A percentile compares a stretch with the other conserved stretches of the same genome.
phyloP scores from a whole-genome alignment of 2,329 filamentous ascomycete species.

The Fusarium phyllophilum region DNA sequence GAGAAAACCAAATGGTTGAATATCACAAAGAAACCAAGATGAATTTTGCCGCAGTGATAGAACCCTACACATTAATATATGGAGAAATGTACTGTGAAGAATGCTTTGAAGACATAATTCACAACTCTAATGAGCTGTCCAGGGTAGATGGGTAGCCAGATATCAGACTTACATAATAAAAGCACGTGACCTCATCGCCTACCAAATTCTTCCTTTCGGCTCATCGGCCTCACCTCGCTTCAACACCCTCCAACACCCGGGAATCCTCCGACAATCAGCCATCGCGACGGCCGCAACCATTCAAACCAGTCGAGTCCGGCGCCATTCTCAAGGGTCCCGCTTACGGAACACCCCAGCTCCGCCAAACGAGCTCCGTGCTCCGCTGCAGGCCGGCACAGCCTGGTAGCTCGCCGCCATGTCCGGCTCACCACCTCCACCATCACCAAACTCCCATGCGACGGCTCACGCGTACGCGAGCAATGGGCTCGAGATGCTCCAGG shows the following conservation, averaged over 20 bases:
- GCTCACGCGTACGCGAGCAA: slow-evolving; percentile 59
- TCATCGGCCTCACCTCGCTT: slow-evolving; percentile 54
- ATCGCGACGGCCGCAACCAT: slow-evolving; percentile 44
- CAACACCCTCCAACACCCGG: slow-evolving; percentile 51
- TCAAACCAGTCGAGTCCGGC: slow-evolving; percentile 22
- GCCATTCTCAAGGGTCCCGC: slow-evolving; percentile 36
- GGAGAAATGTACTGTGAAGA: not conserved
- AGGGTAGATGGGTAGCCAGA: slow-evolving; percentile 1
- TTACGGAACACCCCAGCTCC: slow-evolving; percentile 27
- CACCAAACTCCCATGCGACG: slow-evolving; percentile 43
- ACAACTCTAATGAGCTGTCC: not conserved
- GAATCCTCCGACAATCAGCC: slow-evolving; percentile 58
- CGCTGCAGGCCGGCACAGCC: slow-evolving; percentile 32
- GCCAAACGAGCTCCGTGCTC: slow-evolving; percentile 38
- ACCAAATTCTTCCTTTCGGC: slow-evolving; percentile 35
- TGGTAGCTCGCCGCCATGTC: slow-evolving; percentile 36
- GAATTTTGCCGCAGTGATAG: accelerated
- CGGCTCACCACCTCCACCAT: slow-evolving; percentile 43
- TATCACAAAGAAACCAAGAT: not conserved
- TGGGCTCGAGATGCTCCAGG: slow-evolving; percentile 58
- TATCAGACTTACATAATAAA: not conserved
- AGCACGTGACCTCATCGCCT: slow-evolving; percentile 20
- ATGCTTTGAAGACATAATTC: not conserved
- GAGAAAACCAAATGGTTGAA: not conserved
- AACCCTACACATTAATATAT: not conserved